phyloP scores from a whole-genome alignment of 148 eudicot genomes.

The Limonium bicolor region DNA sequence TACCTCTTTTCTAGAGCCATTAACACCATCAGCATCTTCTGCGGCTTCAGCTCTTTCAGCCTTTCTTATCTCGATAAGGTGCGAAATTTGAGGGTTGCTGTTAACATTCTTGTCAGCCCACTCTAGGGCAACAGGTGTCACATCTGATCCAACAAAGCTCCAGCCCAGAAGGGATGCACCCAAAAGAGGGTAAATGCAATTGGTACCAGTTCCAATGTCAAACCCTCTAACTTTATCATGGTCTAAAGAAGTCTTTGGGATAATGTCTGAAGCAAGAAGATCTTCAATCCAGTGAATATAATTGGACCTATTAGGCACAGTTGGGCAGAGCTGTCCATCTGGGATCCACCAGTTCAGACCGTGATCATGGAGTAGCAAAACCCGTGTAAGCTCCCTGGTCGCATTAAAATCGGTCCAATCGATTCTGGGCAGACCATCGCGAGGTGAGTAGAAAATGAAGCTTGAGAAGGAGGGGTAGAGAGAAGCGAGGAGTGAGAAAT shows the following conservation, averaged over 20 bases:
- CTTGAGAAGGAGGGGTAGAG: constrained; percentile 54
- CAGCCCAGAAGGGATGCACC: constrained; percentile 87
- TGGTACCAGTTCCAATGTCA: constrained; percentile 95
- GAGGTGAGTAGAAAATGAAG: constrained; percentile 50
- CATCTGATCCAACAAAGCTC: constrained; percentile 88
- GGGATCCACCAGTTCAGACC: constrained; percentile 95
- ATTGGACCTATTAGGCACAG: constrained; percentile 93
- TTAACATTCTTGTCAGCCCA: constrained; percentile 78
- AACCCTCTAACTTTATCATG: constrained; percentile 48
- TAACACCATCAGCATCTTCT: background rate
- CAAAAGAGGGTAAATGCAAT: constrained; percentile 93
- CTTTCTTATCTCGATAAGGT: constrained; percentile 67
- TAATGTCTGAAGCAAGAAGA: constrained; percentile 60
- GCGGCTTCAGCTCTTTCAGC: constrained; percentile 14
- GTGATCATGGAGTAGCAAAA: constrained; percentile 74
- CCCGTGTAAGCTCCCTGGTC: constrained; percentile 74
- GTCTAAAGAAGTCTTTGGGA: constrained; percentile 17
- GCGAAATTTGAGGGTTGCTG: constrained; percentile 61
- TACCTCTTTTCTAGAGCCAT: background rate
- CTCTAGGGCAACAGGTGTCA: constrained; percentile 78
- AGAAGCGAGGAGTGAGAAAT: constrained; percentile 51
- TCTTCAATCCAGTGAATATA: constrained; percentile 97
- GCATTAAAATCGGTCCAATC: constrained; percentile 95
- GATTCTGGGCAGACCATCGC: constrained; percentile 50
- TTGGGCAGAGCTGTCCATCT: constrained; percentile 96